Evolutionary conservation across 306 rosid species (phyloP).

Genomic region (Medicago lupulina): DNA sequence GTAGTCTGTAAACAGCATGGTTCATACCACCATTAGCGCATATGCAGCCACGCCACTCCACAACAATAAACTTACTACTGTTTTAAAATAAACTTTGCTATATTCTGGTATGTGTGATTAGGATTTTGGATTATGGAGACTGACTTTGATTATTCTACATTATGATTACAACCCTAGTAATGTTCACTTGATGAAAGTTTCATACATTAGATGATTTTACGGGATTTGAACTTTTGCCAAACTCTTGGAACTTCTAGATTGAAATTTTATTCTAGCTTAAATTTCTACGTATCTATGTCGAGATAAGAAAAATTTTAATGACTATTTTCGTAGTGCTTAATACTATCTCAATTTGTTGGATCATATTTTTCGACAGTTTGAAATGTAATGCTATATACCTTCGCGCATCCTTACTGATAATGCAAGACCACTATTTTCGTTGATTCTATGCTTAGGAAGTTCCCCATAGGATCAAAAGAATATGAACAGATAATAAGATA

Average conservation of each 20-base stretch:
- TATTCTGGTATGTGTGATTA: too few relatives aligned
- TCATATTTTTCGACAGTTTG: not conserved
- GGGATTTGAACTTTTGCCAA: constrained; percentile 20
- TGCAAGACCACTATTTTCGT: too few relatives aligned
- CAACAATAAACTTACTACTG: not conserved
- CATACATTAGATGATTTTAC: not conserved
- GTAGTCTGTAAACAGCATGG: not conserved
- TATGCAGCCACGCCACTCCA: not conserved
- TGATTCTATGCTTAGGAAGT: too few relatives aligned
- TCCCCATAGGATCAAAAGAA: too few relatives aligned
- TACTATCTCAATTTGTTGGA: constrained; percentile 9
- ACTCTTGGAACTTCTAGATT: not conserved
- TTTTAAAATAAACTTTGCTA: too few relatives aligned
- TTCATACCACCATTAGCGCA: not conserved
- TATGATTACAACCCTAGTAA: not conserved
- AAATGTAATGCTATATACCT: not conserved
- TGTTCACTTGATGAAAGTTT: too few relatives aligned
- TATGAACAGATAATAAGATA: too few relatives aligned
- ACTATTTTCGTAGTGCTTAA: not conserved
- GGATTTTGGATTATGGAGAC: too few relatives aligned
- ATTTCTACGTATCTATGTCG: not conserved
- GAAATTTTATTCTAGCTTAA: not conserved
- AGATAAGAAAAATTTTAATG: not conserved
- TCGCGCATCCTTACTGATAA: not conserved
- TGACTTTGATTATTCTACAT: too few relatives aligned